Evolutionary conservation across 306 rosid genomes (phyloP).

Genomic region (Vicia sativa): DNA sequence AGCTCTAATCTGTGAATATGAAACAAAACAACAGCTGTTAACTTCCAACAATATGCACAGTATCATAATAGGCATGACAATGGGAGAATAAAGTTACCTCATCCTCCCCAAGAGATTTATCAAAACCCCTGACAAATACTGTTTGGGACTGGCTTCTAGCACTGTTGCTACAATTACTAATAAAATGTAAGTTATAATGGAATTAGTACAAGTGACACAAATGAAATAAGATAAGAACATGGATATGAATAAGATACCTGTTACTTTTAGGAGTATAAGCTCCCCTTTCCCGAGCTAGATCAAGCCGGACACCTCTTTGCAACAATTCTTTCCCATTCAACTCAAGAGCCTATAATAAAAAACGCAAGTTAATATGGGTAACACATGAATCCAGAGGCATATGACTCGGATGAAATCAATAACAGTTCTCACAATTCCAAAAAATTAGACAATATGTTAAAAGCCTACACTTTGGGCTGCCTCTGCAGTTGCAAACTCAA

Average conservation of each 20-base stretch:
- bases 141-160: constrained; percentile 53
- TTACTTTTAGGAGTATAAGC: constrained; percentile 57
- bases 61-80: background rate
- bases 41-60: no score
- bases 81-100: constrained; percentile 48
- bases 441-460: background rate
- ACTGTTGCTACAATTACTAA: constrained; percentile 51
- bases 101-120: constrained; percentile 61
- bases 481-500: constrained; percentile 72
- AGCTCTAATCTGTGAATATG: constrained; percentile 62
- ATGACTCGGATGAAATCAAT: background rate
- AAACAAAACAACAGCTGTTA: no score
- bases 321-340: constrained; percentile 54
- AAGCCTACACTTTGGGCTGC: constrained; percentile 58
- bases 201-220: background rate
- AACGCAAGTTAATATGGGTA: background rate
- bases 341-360: constrained; percentile 56
- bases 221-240: background rate
- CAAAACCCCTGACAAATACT: constrained; percentile 68
- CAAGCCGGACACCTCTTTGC: constrained; percentile 61
- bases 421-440: no score
- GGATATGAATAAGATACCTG: constrained; percentile 38
- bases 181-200: background rate
- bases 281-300: constrained; percentile 71
- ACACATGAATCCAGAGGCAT: background rate